Evolutionary conservation across 495 filamentous ascomycete genomes (phyloP).

Genomic region (Xylaria longipes): DNA sequence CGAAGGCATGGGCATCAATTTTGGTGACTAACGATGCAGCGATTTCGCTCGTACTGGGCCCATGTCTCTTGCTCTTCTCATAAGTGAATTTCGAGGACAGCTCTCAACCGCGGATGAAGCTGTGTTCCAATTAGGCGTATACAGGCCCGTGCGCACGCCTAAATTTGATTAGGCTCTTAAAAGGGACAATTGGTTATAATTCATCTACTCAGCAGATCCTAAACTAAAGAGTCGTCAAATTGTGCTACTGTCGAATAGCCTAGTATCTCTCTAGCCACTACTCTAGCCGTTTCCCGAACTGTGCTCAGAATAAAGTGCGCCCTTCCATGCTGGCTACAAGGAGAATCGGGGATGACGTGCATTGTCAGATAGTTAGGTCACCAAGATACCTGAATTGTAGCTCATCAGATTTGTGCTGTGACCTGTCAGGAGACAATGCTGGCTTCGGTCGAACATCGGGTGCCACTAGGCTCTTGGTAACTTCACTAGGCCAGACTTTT

Average conservation of each 20-base stretch:
- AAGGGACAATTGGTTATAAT: background rate
- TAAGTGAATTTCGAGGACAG: slow-evolving; percentile 1
- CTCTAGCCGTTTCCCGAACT: background rate
- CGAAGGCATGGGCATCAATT: background rate
- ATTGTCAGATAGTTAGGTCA: background rate
- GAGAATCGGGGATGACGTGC: slow-evolving; percentile 14
- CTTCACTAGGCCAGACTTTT: background rate
- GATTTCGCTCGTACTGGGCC: background rate
- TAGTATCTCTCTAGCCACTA: too few relatives aligned
- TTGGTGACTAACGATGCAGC: background rate
- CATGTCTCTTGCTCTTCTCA: background rate
- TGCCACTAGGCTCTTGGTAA: slow-evolving; percentile 8
- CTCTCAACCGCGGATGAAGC: background rate
- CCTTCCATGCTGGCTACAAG: background rate
- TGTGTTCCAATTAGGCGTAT: background rate
- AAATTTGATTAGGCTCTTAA: background rate
- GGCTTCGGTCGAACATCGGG: slow-evolving; percentile 13
- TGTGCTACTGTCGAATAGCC: background rate
- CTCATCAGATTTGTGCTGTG: background rate
- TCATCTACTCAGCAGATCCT: background rate
- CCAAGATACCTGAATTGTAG: background rate
- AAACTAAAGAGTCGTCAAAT: background rate
- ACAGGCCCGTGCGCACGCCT: background rate
- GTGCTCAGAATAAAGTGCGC: background rate
- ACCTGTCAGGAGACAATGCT: slow-evolving; percentile 5